A percentile compares a stretch with the other conserved stretches of the same genome.
These are phyloP conservation scores for Verticillium tricorpus DNA, from an alignment of 2,329 filamentous ascomycete genomes.

Conservation along the genomic window DNA sequence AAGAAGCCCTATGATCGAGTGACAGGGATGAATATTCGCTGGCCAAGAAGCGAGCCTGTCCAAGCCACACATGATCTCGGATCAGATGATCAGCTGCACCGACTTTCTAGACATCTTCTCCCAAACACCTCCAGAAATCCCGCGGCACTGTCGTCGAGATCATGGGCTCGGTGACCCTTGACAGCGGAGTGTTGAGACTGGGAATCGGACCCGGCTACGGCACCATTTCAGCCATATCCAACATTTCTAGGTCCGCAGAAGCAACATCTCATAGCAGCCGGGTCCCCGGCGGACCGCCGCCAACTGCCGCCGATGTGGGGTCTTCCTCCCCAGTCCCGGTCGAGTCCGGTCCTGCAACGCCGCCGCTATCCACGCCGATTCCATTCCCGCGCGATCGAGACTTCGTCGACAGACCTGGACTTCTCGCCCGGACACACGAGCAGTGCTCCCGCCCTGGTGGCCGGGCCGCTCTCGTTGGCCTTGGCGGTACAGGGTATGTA, in stretches of 20 bases:
- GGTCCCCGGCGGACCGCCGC: neutral
- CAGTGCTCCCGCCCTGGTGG: neutral
- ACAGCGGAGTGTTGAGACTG: neutral
- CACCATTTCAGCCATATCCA: neutral
- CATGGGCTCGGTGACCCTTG: neutral
- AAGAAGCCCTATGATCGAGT: neutral
- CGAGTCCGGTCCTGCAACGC: neutral
- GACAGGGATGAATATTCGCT: neutral
- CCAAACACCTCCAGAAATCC: neutral
- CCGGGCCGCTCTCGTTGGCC: neutral
- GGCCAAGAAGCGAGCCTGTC: neutral
- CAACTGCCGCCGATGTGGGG: neutral
- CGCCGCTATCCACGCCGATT: neutral
- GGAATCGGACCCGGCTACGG: neutral
- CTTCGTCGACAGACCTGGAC: neutral
- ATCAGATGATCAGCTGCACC: neutral
- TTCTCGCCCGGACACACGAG: neutral
- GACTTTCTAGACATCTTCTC: neutral
- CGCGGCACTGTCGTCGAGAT: neutral
- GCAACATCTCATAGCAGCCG: neutral
- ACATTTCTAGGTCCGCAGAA: neutral
- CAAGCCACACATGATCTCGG: neutral
- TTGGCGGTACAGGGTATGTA: neutral
- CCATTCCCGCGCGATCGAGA: neutral
- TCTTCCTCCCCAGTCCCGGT: neutral